Evolutionary conservation across 1,284 basidiomycete genomes (phyloP).

Genomic region (Leucoagaricus sp.): DNA sequence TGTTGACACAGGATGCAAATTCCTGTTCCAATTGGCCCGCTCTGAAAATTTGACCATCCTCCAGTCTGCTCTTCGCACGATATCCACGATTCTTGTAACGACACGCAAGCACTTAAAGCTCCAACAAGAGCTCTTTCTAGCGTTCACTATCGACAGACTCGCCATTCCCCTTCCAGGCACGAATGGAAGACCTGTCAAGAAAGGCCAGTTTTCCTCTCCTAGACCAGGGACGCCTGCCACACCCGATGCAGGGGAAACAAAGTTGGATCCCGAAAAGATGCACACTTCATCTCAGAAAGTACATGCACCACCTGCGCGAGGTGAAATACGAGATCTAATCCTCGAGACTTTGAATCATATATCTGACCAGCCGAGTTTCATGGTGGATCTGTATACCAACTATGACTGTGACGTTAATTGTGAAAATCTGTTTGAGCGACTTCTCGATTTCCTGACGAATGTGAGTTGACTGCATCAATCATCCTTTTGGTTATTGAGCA

Average conservation of each 20-base stretch:
- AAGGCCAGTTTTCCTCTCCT: conserved; percentile 42
- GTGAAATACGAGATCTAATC: conserved; percentile 88
- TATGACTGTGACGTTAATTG: conserved; percentile 98
- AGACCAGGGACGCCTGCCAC: conserved; percentile 61
- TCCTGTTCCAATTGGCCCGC: conserved; percentile 91
- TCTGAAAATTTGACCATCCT: conserved; percentile 86
- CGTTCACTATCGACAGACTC: conserved; percentile 91
- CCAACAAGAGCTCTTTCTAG: conserved; percentile 95
- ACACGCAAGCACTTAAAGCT: conserved; percentile 89
- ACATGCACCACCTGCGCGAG: conserved; percentile 75
- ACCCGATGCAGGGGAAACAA: conserved; percentile 51
- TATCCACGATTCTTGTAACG: conserved; percentile 87
- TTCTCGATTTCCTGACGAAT: conserved; percentile 90
- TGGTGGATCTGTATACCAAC: conserved; percentile 95
- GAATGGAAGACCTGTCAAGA: conserved; percentile 21
- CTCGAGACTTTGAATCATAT: conserved; percentile 88
- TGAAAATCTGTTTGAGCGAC: conserved; percentile 92
- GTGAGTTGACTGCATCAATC: conserved; percentile 35
- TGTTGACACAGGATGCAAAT: conserved; percentile 92
- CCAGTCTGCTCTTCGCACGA: conserved; percentile 80
- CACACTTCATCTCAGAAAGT: conserved; percentile 56
- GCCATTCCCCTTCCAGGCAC: conserved; percentile 38
- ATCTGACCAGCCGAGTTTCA: conserved; percentile 81
- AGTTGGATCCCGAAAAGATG: conserved; percentile 25
- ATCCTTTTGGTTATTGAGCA: conserved; percentile 9